phyloP scores from a whole-genome alignment of 1,139 yeast species.

The Zhuliangozyma parablackwelliae region DNA sequence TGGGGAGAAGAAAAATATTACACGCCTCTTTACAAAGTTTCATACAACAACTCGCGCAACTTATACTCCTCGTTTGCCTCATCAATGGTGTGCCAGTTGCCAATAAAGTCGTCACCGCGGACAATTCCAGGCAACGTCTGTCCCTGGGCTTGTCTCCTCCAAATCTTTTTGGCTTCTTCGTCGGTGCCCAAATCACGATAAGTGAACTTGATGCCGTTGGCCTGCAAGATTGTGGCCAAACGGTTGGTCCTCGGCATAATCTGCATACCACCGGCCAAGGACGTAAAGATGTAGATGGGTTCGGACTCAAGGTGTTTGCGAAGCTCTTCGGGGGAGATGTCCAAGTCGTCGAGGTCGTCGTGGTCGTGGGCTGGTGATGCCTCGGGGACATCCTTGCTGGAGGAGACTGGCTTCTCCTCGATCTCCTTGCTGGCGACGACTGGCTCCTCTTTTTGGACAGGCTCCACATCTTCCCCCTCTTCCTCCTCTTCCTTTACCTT shows the following conservation, averaged over 20 bases:
- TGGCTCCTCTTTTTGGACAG: slow-evolving; percentile 1
- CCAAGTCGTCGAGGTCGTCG: slow-evolving; percentile 29
- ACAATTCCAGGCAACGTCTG: slow-evolving; percentile 86
- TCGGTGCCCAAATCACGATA: slow-evolving; percentile 85
- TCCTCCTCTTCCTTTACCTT: slow-evolving; percentile 6
- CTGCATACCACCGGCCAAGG: slow-evolving; percentile 87
- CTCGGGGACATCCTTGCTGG: neutral
- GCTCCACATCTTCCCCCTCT: too few species aligned
- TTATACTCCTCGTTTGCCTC: slow-evolving; percentile 84
- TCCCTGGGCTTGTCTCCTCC: slow-evolving; percentile 78
- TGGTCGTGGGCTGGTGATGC: slow-evolving; percentile 6
- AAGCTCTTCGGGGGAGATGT: slow-evolving; percentile 42
- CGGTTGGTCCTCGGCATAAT: slow-evolving; percentile 78
- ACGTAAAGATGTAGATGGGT: slow-evolving; percentile 76
- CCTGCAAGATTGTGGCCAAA: slow-evolving; percentile 68
- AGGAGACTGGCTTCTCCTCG: neutral
- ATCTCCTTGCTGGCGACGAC: too few species aligned
- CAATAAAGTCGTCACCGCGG: slow-evolving; percentile 86
- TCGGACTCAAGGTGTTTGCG: slow-evolving; percentile 44
- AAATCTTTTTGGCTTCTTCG: slow-evolving; percentile 76
- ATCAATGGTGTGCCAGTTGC: slow-evolving; percentile 74
- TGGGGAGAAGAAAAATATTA: too few species aligned
- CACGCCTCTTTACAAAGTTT: slow-evolving; percentile 25
- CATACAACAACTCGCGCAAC: slow-evolving; percentile 55
- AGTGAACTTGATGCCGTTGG: slow-evolving; percentile 65